These are phyloP conservation scores for Fusarium sp. DNA, from an alignment of 2,329 filamentous ascomycete genomes.

Conservation along the genomic window DNA sequence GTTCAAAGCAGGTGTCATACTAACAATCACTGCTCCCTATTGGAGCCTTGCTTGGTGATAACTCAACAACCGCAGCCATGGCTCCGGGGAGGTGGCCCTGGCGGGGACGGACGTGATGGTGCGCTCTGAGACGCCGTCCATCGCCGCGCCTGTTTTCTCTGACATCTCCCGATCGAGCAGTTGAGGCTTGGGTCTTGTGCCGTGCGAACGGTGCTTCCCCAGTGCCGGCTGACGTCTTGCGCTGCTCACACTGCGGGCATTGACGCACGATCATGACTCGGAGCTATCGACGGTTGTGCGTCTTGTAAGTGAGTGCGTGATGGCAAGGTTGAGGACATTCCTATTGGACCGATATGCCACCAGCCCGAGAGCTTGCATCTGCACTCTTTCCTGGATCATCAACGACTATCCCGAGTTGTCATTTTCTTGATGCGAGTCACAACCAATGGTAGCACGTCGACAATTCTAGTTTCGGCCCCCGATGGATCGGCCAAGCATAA, in stretches of 20 bases:
- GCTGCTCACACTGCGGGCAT: constrained; percentile 18
- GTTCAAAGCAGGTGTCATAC: constrained; percentile 30
- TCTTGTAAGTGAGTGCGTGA: constrained; percentile 32
- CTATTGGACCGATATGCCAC: constrained; percentile 34
- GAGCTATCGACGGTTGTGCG: constrained; percentile 16
- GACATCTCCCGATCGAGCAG: constrained; percentile 30
- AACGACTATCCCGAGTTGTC: constrained; percentile 35
- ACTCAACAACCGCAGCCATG: constrained; percentile 32
- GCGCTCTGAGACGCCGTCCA: constrained; percentile 21
- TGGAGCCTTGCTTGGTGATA: constrained; percentile 22
- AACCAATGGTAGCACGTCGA: constrained; percentile 21
- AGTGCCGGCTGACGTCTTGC: constrained; percentile 39
- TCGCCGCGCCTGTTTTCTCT: not conserved
- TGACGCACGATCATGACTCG: constrained; percentile 42
- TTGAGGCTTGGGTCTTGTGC: constrained; percentile 38
- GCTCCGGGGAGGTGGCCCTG: constrained; percentile 40
- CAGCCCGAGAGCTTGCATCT: constrained; percentile 28
- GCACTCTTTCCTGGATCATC: constrained; percentile 29
- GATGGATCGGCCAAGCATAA: constrained; percentile 32
- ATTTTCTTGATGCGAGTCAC: constrained; percentile 14
- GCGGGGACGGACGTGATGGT: constrained; percentile 37
- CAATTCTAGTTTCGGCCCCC: constrained; percentile 20
- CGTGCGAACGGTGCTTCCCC: constrained; percentile 13
- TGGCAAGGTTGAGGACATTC: constrained; percentile 36
- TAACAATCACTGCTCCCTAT: constrained; percentile 17